Evolutionary conservation across 1,139 yeast species (phyloP).

Genomic region (Taphrina deformans): DNA sequence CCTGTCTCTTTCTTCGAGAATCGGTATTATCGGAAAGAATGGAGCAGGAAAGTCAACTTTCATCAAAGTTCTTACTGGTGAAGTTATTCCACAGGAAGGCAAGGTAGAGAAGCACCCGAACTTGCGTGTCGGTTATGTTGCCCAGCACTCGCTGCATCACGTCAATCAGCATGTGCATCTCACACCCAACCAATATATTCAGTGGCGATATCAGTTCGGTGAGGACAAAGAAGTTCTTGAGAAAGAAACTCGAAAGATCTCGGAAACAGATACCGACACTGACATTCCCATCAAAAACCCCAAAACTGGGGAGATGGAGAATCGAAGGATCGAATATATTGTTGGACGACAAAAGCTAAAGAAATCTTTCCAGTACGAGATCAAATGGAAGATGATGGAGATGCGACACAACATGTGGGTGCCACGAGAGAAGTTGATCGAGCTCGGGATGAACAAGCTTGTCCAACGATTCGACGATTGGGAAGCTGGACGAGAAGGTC

Average conservation of each 20-base stretch:
- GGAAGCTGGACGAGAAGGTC: constrained; percentile 97
- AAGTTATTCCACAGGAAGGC: constrained; percentile 80
- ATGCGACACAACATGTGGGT: constrained; percentile 95
- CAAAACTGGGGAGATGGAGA: constrained; percentile 73
- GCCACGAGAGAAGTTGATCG: constrained; percentile 74
- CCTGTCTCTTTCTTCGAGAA: constrained; percentile 97
- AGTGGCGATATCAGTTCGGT: constrained; percentile 97
- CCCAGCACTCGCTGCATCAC: constrained; percentile 96
- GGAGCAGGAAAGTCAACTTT: constrained; percentile 99
- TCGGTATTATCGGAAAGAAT: constrained; percentile 94
- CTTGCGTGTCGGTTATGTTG: constrained; percentile 96
- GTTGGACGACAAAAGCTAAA: constrained; percentile 96
- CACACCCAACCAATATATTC: constrained; percentile 95
- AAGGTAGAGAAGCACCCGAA: constrained; percentile 97
- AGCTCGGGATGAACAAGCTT: constrained; percentile 80
- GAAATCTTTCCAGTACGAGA: constrained; percentile 93
- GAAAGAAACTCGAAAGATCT: constrained; percentile 87
- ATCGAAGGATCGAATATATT: constrained; percentile 84
- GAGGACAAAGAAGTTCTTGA: constrained; percentile 95
- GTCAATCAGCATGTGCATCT: constrained; percentile 96
- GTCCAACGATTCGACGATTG: constrained; percentile 96
- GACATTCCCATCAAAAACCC: constrained; percentile 71
- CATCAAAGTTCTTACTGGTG: constrained; percentile 94
- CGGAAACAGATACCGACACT: constrained; percentile 82
- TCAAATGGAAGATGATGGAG: constrained; percentile 90